Evolutionary conservation across 768 basidiomycete species (phyloP).

Genomic region (Suillus clintonianus): DNA sequence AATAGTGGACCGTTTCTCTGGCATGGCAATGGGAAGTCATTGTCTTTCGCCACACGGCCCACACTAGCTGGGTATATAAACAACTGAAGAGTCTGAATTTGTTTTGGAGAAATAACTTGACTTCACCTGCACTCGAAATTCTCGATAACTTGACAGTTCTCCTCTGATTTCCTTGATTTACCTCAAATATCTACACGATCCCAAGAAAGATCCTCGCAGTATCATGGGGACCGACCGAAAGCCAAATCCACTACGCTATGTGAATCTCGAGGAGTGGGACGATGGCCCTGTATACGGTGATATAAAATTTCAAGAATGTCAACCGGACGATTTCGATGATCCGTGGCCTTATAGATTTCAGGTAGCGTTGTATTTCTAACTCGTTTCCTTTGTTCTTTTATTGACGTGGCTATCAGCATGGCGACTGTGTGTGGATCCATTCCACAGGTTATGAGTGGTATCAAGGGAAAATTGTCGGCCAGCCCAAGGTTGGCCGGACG

Average conservation of each 20-base stretch:
- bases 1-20: not conserved
- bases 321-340: constrained; percentile 49
- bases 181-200: not conserved
- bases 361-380: constrained; percentile 15
- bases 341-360: constrained; percentile 55
- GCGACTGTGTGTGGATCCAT: constrained; percentile 55
- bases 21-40: no score
- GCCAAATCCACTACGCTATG: constrained; percentile 14
- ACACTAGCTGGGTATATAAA: not conserved
- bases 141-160: not conserved
- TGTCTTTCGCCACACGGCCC: not conserved
- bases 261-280: constrained; percentile 28
- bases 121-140: not conserved
- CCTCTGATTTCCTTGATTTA: not conserved
- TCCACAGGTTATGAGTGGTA: constrained; percentile 54
- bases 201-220: not conserved
- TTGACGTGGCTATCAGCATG: constrained; percentile 32
- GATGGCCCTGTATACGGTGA: constrained; percentile 21
- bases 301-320: constrained; percentile 19
- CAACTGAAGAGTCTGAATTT: not conserved
- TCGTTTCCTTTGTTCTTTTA: not conserved
- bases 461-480: constrained; percentile 48
- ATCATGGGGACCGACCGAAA: constrained; percentile 3
- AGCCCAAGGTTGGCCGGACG: constrained; percentile 45
- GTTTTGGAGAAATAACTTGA: not conserved